phyloP scores from a whole-genome alignment of 2,329 filamentous ascomycete species.

The Drechslerella dactyloides region DNA sequence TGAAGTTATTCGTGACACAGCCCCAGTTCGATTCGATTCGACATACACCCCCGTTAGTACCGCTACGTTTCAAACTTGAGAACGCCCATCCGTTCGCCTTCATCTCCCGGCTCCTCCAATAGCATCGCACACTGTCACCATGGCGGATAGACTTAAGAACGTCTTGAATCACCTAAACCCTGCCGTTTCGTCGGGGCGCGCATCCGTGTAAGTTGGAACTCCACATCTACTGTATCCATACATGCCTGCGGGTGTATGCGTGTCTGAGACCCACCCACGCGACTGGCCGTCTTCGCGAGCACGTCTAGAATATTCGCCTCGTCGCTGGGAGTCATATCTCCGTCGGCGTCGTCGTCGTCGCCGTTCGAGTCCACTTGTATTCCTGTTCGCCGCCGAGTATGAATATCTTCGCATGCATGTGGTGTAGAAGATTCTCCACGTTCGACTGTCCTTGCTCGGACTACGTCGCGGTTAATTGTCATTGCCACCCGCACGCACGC shows the following conservation, averaged over 20 bases:
- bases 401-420: too few relatives aligned
- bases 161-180: constrained; percentile 86
- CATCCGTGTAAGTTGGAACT: constrained; percentile 71
- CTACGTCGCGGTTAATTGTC: background rate
- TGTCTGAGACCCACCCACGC: constrained; percentile 14
- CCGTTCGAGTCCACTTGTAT: background rate
- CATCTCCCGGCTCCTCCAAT: constrained; percentile 41
- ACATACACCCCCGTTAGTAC: too few relatives aligned
- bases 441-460: too few relatives aligned
- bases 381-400: background rate
- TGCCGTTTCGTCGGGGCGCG: constrained; percentile 69
- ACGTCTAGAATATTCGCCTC: background rate
- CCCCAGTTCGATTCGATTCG: background rate
- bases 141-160: constrained; percentile 86
- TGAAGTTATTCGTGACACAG: constrained; percentile 12
- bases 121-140: constrained; percentile 59
- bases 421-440: too few relatives aligned
- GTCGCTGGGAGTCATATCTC: constrained; percentile 1
- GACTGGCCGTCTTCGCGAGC: constrained; percentile 8
- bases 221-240: constrained; percentile 30
- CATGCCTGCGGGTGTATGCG: constrained; percentile 7
- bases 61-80: too few relatives aligned
- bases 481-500: background rate
- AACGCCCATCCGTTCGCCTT: constrained; percentile 7
- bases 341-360: background rate